phyloP scores from a whole-genome alignment of 1,284 basidiomycete genomes.

The Fomes fomentarius region DNA sequence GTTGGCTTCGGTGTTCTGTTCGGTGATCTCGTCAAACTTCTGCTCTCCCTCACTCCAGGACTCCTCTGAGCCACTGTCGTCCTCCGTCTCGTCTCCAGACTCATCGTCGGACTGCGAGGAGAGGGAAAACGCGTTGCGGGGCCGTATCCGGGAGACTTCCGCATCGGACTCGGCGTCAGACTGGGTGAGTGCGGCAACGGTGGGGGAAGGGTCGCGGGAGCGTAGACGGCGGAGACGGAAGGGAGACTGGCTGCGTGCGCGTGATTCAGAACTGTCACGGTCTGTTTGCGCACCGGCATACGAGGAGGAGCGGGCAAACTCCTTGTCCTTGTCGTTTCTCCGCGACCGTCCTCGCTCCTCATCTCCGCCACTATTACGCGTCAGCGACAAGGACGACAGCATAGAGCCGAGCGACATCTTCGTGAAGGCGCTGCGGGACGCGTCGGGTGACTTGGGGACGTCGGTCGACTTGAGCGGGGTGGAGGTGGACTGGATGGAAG shows the following conservation, averaged over 20 bases:
- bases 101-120: constrained; percentile 54
- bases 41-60: constrained; percentile 54
- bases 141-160: constrained; percentile 53
- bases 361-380: constrained; percentile 49
- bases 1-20: constrained; percentile 75
- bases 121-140: constrained; percentile 69
- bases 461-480: too few species aligned
- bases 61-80: constrained; percentile 36
- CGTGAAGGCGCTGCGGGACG: constrained; percentile 52
- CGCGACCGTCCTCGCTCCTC: constrained; percentile 59
- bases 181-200: constrained; percentile 72
- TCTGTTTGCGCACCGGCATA: constrained; percentile 36
- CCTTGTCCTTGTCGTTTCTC: constrained; percentile 38
- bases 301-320: constrained; percentile 57
- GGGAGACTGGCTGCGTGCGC: constrained; percentile 72
- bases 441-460: constrained; percentile 31
- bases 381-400: constrained; percentile 65
- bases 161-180: constrained; percentile 70
- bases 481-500: constrained; percentile 38
- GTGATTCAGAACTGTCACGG: constrained; percentile 37
- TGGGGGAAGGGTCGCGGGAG: constrained; percentile 68
- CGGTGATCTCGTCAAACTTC: constrained; percentile 79
- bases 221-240: constrained; percentile 59
- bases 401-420: constrained; percentile 70
- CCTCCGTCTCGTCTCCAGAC: constrained; percentile 49